Base-by-base conservation (phyloP, 345 rosid genomes). In the Camelina laxa region DNA sequence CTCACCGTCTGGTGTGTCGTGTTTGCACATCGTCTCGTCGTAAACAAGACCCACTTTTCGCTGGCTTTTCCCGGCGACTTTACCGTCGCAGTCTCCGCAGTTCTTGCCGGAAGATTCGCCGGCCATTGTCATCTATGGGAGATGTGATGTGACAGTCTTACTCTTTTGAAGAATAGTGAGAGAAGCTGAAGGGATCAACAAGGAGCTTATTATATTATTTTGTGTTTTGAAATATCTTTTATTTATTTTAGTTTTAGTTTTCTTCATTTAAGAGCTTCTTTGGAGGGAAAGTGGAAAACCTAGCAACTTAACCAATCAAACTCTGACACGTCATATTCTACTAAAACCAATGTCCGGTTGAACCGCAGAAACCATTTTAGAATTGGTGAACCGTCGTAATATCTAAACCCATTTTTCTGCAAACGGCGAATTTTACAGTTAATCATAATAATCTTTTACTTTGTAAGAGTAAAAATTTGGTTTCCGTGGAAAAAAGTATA, bases 11-110 rank as follows among this genome's bases (percentile, higher is more conserved):
- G 97, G 90, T 30, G 89, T 84, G 36, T 54, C 79, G 75, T 95
- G 99, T 27, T 80, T 87, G 67, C 98, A 88, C 98, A 90, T 95
- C 69, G 87, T 84, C 82, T 87, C 94, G 49, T 92, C 97, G 86
- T 89, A 92, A 8, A 85, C 9, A 44, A 92, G 65, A 21, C 97
- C 97, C 24, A 92, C 92, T 22, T 82, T 84, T 65, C 91, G 84
- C 36, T 63, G 81, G 3, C 11, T 22, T 33, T 33, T 41, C 35
- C 44, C 21, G 68, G 1, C 51, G 33, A 27, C 10, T 53, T 59
- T 45, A 10, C 41, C 51, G 13, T 69, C 50, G 16, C 60, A 12
- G 30, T 12, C 11, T 64, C 38, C 20, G 5, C 0, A 35, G 9
- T 20, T 74, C 7, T 22, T 57, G 2, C 42, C 71, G 45, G 59